Evolutionary conservation across 2,329 filamentous ascomycete species (phyloP).

Genomic region (Fulvia fulva): DNA sequence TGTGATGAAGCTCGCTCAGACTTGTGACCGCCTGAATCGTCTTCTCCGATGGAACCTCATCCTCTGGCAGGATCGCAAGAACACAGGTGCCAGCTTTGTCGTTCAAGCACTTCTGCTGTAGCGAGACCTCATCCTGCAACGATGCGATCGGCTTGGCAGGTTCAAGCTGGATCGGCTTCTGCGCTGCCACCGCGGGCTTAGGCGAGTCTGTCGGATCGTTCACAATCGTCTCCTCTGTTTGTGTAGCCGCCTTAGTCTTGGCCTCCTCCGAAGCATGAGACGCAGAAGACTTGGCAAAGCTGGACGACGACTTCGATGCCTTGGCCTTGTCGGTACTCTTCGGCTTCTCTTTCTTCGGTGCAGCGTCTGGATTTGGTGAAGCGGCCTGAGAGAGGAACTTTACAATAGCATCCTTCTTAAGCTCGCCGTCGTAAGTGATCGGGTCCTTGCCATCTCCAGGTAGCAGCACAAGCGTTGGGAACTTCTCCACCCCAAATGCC

Average conservation of each 20-base stretch:
- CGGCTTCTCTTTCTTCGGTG: conserved; percentile 47
- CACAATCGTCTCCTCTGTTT: conserved; percentile 50
- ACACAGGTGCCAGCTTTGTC: conserved; percentile 78
- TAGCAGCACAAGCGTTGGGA: conserved; percentile 76
- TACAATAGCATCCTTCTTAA: conserved; percentile 79
- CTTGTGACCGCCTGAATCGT: conserved; percentile 47
- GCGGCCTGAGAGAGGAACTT: conserved; percentile 78
- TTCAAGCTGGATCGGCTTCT: conserved; percentile 48
- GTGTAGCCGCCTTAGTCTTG: conserved; percentile 44
- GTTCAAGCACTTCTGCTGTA: conserved; percentile 69
- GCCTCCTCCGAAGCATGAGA: conserved; percentile 50
- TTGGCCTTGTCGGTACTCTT: conserved; percentile 45
- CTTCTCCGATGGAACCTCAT: conserved; percentile 39
- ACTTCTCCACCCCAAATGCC: conserved; percentile 70
- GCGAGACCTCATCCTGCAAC: conserved; percentile 60
- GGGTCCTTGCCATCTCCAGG: conserved; percentile 66
- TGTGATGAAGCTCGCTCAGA: conserved; percentile 71
- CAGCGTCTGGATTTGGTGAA: conserved; percentile 72
- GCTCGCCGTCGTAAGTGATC: conserved; percentile 72
- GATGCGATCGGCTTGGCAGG: conserved; percentile 59
- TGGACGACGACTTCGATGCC: conserved; percentile 43
- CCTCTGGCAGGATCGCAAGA: conserved; percentile 62
- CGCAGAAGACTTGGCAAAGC: conserved; percentile 49
- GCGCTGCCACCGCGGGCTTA: conserved; percentile 46
- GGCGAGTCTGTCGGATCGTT: conserved; percentile 53